Evolutionary conservation across 768 basidiomycete species (phyloP).

Genomic region (Kwoniella pini): DNA sequence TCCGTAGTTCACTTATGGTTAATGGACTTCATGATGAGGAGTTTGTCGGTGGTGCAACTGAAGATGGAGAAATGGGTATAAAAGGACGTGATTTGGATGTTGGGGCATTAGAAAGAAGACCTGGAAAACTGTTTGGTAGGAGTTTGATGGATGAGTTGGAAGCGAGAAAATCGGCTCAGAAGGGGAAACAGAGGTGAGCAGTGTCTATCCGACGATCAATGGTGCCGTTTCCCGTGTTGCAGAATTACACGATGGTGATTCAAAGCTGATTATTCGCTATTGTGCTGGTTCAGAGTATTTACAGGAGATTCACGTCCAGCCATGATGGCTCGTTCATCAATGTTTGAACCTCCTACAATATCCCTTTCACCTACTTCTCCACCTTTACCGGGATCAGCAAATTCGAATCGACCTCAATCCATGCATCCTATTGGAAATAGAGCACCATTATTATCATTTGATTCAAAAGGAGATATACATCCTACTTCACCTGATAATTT

Average conservation of each 20-base stretch:
- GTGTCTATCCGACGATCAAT: slow-evolving; percentile 8
- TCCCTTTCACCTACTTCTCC: slow-evolving; percentile 13
- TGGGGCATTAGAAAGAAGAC: slow-evolving; percentile 48
- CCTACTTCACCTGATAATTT: slow-evolving; percentile 8
- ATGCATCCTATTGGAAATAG: neutral
- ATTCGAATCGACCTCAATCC: neutral
- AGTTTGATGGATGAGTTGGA: slow-evolving; percentile 91
- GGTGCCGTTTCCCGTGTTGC: slow-evolving; percentile 10
- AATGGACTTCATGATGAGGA: slow-evolving; percentile 68
- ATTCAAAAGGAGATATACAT: slow-evolving; percentile 14
- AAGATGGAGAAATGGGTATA: slow-evolving; percentile 66
- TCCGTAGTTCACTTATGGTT: slow-evolving; percentile 74
- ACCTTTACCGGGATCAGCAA: neutral
- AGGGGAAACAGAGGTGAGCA: slow-evolving; percentile 75
- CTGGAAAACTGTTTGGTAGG: slow-evolving; percentile 61
- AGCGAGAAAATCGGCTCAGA: slow-evolving; percentile 75
- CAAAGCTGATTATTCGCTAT: neutral
- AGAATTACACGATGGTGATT: no score
- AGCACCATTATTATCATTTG: slow-evolving; percentile 24
- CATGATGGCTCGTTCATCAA: slow-evolving; percentile 84
- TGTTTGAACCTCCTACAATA: slow-evolving; percentile 67
- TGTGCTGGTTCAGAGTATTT: slow-evolving; percentile 68
- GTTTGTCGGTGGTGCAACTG: slow-evolving; percentile 68
- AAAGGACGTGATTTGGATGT: slow-evolving; percentile 46
- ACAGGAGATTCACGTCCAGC: slow-evolving; percentile 83